Evolutionary conservation across 2,329 filamentous ascomycete genomes (phyloP).

Genomic region (Lasiodiplodia gonubiensis): DNA sequence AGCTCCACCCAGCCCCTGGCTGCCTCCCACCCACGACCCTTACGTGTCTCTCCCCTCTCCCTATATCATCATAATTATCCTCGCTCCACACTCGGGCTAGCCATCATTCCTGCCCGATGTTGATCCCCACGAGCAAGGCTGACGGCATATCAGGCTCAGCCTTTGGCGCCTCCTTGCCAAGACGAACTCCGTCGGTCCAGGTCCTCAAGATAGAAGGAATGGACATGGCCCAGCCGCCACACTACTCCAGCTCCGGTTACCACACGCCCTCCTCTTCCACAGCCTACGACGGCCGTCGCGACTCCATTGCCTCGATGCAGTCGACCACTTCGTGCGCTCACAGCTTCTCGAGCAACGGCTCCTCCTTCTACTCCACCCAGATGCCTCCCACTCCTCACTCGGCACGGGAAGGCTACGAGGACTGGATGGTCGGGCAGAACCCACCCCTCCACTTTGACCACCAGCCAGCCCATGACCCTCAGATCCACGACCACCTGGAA

Average conservation of each 20-base stretch:
- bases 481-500: slow-evolving; percentile 8
- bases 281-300: slow-evolving; percentile 40
- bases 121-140: slow-evolving; percentile 23
- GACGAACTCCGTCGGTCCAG: neutral
- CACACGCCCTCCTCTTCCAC: slow-evolving; percentile 36
- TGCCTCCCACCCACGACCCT: slow-evolving; percentile 18
- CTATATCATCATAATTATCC: slow-evolving; percentile 26
- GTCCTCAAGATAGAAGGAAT: slow-evolving; percentile 32
- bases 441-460: slow-evolving; percentile 35
- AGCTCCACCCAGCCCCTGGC: slow-evolving; percentile 35
- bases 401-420: slow-evolving; percentile 34
- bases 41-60: slow-evolving; percentile 30
- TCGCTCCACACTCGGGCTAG: slow-evolving; percentile 20
- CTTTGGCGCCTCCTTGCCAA: slow-evolving; percentile 12
- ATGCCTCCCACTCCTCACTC: slow-evolving; percentile 40
- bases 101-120: slow-evolving; percentile 27
- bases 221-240: slow-evolving; percentile 36
- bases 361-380: slow-evolving; percentile 23
- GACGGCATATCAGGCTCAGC: slow-evolving; percentile 27
- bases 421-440: slow-evolving; percentile 20
- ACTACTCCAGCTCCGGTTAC: slow-evolving; percentile 35
- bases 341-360: slow-evolving; percentile 30
- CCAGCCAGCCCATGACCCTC: slow-evolving; percentile 23
- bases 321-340: slow-evolving; percentile 34
- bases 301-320: slow-evolving; percentile 40